These are phyloP conservation scores for Hemileia vastatrix DNA, from an alignment of 1,284 basidiomycete species.

Conservation along the genomic window DNA sequence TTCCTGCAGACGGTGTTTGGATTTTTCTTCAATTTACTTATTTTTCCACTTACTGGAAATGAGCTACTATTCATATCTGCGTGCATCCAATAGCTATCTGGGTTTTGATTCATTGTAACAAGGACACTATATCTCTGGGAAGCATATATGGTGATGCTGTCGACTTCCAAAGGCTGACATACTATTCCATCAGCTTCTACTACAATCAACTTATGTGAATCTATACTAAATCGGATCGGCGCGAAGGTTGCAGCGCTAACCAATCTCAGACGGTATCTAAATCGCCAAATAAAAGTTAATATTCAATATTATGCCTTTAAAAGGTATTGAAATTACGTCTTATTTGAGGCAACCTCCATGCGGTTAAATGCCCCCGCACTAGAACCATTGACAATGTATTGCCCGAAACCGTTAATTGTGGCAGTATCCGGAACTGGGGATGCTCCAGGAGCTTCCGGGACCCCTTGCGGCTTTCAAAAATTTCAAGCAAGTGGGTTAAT, in stretches of 20 bases:
- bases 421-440: conserved; percentile 21
- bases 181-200: conserved; percentile 36
- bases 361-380: too few species aligned
- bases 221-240: conserved; percentile 32
- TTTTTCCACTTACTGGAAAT: conserved; percentile 19
- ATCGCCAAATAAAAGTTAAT: too few species aligned
- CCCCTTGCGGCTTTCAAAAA: conserved; percentile 13
- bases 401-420: conserved; percentile 21
- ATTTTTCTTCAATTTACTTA: too few species aligned
- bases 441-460: conserved; percentile 5
- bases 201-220: conserved; percentile 35
- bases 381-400: too few species aligned
- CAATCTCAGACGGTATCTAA: conserved; percentile 17
- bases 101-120: conserved; percentile 30
- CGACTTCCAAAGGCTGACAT: conserved; percentile 29
- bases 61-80: conserved; percentile 22
- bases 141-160: conserved; percentile 29
- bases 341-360: too few species aligned
- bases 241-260: conserved; percentile 27
- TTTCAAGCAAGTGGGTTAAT: neutral
- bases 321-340: too few species aligned
- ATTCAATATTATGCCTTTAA: too few species aligned
- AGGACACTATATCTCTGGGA: conserved; percentile 34
- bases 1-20: too few species aligned
- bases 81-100: conserved; percentile 35